phyloP scores from a whole-genome alignment of 75 land plant species.

The Azolla pinnata region DNA sequence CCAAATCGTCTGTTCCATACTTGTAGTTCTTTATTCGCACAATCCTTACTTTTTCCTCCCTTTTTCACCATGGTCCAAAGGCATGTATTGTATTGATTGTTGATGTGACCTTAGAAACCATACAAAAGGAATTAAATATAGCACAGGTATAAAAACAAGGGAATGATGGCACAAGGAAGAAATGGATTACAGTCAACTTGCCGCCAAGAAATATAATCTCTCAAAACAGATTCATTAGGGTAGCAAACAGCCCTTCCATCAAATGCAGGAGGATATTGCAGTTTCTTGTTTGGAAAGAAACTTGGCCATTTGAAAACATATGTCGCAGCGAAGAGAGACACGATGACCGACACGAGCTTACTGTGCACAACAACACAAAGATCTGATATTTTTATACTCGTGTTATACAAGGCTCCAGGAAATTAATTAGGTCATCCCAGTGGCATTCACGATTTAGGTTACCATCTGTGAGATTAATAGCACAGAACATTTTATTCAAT shows the following conservation, averaged over 20 bases:
- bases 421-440: too few relatives aligned
- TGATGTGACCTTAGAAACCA: slow-evolving; percentile 67
- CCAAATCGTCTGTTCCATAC: too few relatives aligned
- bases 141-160: neutral
- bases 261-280: slow-evolving; percentile 71
- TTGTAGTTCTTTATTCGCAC: slow-evolving; percentile 65
- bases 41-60: slow-evolving; percentile 52
- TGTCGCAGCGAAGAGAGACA: slow-evolving; percentile 64
- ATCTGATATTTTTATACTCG: neutral
- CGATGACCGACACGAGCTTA: slow-evolving; percentile 59
- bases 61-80: slow-evolving; percentile 86
- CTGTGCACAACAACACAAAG: slow-evolving; percentile 33
- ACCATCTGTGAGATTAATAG: too few relatives aligned
- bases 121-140: slow-evolving; percentile 8
- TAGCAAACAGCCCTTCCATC: slow-evolving; percentile 90
- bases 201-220: slow-evolving; percentile 89
- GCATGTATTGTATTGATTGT: slow-evolving; percentile 94
- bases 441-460: too few relatives aligned
- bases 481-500: too few relatives aligned
- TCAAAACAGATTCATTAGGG: slow-evolving; percentile 45
- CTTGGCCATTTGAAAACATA: slow-evolving; percentile 78
- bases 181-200: slow-evolving; percentile 81
- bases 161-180: neutral
- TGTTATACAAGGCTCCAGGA: too few relatives aligned
- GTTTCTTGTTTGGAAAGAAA: slow-evolving; percentile 58